These are phyloP conservation scores for Candida khao-thaluensis DNA, from an alignment of 805 yeast species.

Conservation along the genomic window DNA sequence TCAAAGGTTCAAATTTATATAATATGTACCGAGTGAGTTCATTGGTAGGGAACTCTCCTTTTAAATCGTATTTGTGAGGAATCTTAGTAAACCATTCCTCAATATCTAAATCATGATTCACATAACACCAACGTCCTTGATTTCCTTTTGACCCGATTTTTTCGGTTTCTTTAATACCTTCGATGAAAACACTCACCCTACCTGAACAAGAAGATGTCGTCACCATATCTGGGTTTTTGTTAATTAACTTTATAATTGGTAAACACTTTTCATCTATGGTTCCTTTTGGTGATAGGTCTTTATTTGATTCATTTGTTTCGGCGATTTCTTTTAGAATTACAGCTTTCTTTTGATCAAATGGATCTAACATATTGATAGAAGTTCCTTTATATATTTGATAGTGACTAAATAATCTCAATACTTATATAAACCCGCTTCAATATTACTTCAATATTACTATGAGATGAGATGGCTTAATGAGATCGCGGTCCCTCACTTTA, in stretches of 20 bases:
- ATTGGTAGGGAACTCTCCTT: conserved; percentile 1
- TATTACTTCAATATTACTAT: too few species aligned
- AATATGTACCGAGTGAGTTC: conserved; percentile 53
- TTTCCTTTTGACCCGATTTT: conserved; percentile 81
- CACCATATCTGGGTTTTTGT: conserved; percentile 63
- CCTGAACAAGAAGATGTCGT: conserved; percentile 92
- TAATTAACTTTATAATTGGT: conserved; percentile 70
- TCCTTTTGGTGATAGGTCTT: conserved; percentile 85
- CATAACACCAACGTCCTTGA: conserved; percentile 82
- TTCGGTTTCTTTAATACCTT: conserved; percentile 54
- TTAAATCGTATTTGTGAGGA: conserved; percentile 19
- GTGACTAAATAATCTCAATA: too few species aligned
- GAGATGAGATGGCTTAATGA: not conserved
- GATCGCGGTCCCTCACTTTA: conserved; percentile 25
- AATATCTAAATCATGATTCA: conserved; percentile 61
- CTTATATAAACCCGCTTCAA: too few species aligned
- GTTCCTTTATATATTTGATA: too few species aligned
- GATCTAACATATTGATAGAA: conserved; percentile 45
- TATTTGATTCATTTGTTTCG: conserved; percentile 38
- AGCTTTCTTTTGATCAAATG: conserved; percentile 67
- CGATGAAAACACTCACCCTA: conserved; percentile 76
- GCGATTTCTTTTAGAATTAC: conserved; percentile 53
- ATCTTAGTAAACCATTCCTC: conserved; percentile 46
- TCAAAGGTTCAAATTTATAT: conserved; percentile 82
- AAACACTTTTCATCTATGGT: conserved; percentile 71